Conservation (phyloP, 2,329 filamentous ascomycete genomes). For the Clonostachys byssicola region DNA sequence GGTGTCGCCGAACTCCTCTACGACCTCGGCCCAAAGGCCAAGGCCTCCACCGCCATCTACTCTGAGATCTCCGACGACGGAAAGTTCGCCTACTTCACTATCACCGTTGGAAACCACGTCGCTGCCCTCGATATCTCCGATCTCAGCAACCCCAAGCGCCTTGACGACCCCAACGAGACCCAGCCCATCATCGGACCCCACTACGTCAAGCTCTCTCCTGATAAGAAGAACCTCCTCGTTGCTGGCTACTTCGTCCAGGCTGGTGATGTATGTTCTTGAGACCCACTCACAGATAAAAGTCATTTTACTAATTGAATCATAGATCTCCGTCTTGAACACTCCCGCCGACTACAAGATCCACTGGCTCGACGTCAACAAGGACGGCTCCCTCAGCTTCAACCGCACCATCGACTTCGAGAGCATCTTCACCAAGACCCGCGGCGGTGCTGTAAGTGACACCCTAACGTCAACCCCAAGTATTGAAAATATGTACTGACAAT, state of each 20-base stretch:
- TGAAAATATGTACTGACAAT: neutral
- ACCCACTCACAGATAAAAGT: neutral
- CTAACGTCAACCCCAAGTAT: neutral
- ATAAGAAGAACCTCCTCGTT: conserved; percentile 60
- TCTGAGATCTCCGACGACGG: conserved; percentile 56
- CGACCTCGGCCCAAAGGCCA: conserved; percentile 52
- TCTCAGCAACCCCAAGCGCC: conserved; percentile 53
- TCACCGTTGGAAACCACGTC: conserved; percentile 59
- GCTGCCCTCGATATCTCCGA: conserved; percentile 59
- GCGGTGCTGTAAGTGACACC: conserved; percentile 34
- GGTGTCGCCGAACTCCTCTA: conserved; percentile 54
- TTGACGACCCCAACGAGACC: conserved; percentile 53
- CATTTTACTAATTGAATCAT: neutral
- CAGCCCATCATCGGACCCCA: conserved; percentile 59
- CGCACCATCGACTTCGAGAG: conserved; percentile 51
- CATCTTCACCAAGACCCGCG: conserved; percentile 41
- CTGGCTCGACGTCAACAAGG: conserved; percentile 53
- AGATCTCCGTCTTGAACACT: conserved; percentile 55
- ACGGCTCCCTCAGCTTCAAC: conserved; percentile 56
- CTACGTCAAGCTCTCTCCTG: conserved; percentile 60
- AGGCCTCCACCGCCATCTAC: conserved; percentile 54
- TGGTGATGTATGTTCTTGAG: conserved; percentile 32
- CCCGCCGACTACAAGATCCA: conserved; percentile 58
- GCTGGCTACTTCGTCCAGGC: conserved; percentile 65
- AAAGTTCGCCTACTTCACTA: conserved; percentile 53